Conservation (phyloP, 768 basidiomycete genomes). For the Chalciporus chontae region DNA sequence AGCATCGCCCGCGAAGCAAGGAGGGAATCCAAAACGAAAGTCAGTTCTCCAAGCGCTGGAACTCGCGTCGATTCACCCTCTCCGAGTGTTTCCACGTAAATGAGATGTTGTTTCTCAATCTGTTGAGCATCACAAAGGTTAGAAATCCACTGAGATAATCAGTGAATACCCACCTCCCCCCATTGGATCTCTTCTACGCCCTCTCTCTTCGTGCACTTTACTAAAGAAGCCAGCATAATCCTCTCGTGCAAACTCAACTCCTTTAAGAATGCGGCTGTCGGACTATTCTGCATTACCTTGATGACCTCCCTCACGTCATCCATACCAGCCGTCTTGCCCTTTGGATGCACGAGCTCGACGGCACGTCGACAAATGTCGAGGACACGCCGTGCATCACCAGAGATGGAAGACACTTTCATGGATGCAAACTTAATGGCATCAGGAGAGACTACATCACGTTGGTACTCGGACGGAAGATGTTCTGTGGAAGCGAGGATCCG, state of each 20-base stretch:
- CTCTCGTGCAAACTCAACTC: slow-evolving; percentile 87
- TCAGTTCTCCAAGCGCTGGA: slow-evolving; percentile 62
- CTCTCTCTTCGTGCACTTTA: slow-evolving; percentile 78
- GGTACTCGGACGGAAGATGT: slow-evolving; percentile 41
- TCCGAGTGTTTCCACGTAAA: slow-evolving; percentile 63
- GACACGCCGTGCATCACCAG: slow-evolving; percentile 91
- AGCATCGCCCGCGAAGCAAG: slow-evolving; percentile 74
- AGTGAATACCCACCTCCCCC: slow-evolving; percentile 56
- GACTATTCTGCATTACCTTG: slow-evolving; percentile 85
- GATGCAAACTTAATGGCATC: slow-evolving; percentile 87
- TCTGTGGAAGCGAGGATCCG: slow-evolving; percentile 63
- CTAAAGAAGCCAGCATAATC: slow-evolving; percentile 78
- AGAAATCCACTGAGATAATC: background rate
- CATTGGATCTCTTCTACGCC: slow-evolving; percentile 88
- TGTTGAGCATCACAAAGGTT: slow-evolving; percentile 23
- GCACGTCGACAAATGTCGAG: slow-evolving; percentile 93
- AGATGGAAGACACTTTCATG: slow-evolving; percentile 72
- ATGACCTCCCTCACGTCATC: slow-evolving; percentile 79
- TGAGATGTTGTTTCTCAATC: slow-evolving; percentile 75
- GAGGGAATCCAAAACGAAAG: slow-evolving; percentile 69
- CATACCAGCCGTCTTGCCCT: slow-evolving; percentile 51
- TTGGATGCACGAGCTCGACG: slow-evolving; percentile 69
- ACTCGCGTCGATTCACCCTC: slow-evolving; percentile 54
- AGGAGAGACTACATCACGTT: slow-evolving; percentile 49
- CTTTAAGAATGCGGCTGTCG: slow-evolving; percentile 77